These are phyloP conservation scores for Myxozyma mucilagina DNA, from an alignment of 805 yeast species.

Conservation along the genomic window DNA sequence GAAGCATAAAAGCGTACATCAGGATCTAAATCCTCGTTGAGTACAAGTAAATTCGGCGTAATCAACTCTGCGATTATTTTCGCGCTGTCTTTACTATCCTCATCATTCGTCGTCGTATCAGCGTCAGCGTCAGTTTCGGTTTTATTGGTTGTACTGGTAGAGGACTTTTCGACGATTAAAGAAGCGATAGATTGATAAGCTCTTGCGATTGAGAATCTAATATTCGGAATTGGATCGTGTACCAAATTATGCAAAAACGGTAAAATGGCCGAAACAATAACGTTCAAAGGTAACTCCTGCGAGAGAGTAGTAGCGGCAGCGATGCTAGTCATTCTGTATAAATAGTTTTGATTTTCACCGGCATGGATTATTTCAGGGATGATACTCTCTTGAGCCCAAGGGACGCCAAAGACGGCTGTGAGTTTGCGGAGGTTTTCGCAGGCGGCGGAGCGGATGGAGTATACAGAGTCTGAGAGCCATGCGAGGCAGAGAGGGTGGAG, in stretches of 20 bases:
- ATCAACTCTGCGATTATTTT: conserved; percentile 48
- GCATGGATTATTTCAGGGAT: conserved; percentile 69
- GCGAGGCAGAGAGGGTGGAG: conserved; percentile 86
- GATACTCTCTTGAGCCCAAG: conserved; percentile 87
- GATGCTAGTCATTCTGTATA: conserved; percentile 87
- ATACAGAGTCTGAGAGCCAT: conserved; percentile 99
- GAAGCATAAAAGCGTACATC: conserved; percentile 86
- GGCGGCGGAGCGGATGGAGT: conserved; percentile 95
- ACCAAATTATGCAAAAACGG: conserved; percentile 76
- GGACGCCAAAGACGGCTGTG: conserved; percentile 84
- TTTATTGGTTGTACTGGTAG: too few species aligned
- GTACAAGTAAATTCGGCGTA: conserved; percentile 65
- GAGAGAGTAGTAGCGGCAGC: conserved; percentile 82
- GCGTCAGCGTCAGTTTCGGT: too few species aligned
- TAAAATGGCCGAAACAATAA: conserved; percentile 63
- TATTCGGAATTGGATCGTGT: conserved; percentile 87
- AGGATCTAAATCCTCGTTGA: conserved; percentile 74
- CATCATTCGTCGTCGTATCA: conserved; percentile 35
- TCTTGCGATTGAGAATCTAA: conserved; percentile 92
- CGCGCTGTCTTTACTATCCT: conserved; percentile 27
- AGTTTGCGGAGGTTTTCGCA: conserved; percentile 77
- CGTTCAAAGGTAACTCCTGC: conserved; percentile 63
- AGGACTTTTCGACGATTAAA: conserved; percentile 50
- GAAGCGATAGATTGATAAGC: conserved; percentile 66
- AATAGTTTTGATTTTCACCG: conserved; percentile 64